Evolutionary conservation across 2,329 filamentous ascomycete genomes (phyloP), one percentile per base, ranked within the genome.

Genomic region (Magnaporthiopsis incrustans): DNA sequence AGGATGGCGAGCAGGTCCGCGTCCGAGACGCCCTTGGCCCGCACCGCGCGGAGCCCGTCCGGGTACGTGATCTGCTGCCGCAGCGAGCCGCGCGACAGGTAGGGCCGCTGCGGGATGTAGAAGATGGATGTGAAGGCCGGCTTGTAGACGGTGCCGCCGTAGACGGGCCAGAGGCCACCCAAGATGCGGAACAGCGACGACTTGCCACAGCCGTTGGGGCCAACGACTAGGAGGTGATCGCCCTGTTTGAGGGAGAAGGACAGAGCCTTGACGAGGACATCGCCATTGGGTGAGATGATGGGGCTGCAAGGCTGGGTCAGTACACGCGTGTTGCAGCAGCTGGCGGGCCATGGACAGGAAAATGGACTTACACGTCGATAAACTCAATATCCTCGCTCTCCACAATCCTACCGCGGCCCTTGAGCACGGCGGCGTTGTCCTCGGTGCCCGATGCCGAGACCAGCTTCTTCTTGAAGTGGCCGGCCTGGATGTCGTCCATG

Each of bases 61-160:
- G 95, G 95, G 76, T 99, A 99, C 66, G 95, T 97, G 70, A 99
- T 92, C 72, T 99, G 95, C 75, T 98, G 92, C 56, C 95, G 88
- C n/a, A 99, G 85, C 1, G 90, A 92, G 27, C 95, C 95, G 63
- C 92, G 87, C 18, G 91, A 95, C 1, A 99, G 84, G 73, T 99
- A 99, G 0, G 95, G 95, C 1, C 95, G 87, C 73, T 99, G 95
- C 0, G 95, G 95, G 68, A 99, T 96, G 78, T 99, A 99, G 78
- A 98, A 99, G 73, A 99, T 98, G 73, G 95, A 90, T 69, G 91
- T 87, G 71, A 94, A 95, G 1, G 90, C 88, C 1, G 95, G 95
- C 75, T 98, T 98, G 71, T 91, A 84, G 26, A 99, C 95, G 1
- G 86, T 92, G 62, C 95, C 95, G 68, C 95, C 94, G 75, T 99